phyloP scores from a whole-genome alignment of 306 rosid genomes.

The Cucumis cinereus region DNA sequence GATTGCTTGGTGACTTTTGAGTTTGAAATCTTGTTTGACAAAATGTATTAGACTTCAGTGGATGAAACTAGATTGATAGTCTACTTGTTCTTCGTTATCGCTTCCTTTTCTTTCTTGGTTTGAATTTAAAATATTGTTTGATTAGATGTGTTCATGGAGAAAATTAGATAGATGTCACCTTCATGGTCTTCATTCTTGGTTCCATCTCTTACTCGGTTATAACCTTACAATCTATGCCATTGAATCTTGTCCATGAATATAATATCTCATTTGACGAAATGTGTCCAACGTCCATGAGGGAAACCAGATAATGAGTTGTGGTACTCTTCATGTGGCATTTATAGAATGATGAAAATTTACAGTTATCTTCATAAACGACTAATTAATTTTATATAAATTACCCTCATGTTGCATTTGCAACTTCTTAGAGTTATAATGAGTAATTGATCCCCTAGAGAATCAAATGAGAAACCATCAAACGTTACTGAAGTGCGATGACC shows the following conservation, averaged over 20 bases:
- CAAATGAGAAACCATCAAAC: background rate
- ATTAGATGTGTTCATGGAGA: background rate
- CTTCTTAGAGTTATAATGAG: background rate
- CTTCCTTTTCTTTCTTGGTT: background rate
- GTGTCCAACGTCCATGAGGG: background rate
- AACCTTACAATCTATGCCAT: background rate
- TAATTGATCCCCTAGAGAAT: background rate
- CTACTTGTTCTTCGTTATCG: background rate
- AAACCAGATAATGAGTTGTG: background rate
- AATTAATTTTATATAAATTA: background rate
- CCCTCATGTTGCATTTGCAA: background rate
- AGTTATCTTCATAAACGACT: background rate
- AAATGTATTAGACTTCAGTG: no score
- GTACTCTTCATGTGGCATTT: background rate
- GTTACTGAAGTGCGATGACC: background rate
- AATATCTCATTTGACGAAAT: background rate
- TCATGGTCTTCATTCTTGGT: background rate
- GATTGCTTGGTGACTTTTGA: background rate
- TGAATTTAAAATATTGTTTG: background rate
- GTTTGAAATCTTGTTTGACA: background rate
- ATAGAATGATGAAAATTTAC: background rate
- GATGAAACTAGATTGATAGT: background rate
- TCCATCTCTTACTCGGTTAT: background rate
- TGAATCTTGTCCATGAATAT: background rate
- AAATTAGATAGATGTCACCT: background rate